phyloP scores from a whole-genome alignment of 768 basidiomycete species.

The Lactarius psammicola region DNA sequence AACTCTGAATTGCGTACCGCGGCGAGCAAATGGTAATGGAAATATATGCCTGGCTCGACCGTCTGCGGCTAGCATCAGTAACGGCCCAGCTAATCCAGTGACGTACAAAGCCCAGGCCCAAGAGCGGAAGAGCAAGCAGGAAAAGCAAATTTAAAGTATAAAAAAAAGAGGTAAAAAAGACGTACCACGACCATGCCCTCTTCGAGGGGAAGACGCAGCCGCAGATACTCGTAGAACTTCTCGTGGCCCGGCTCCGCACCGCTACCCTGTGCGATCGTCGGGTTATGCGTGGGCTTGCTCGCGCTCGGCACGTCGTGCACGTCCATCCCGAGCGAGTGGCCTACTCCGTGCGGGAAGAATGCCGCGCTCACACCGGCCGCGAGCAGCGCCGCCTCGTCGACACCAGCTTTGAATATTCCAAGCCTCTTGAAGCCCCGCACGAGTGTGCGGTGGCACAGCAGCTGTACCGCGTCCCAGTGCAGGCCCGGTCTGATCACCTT shows the following conservation, averaged over 20 bases:
- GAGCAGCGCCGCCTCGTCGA: constrained; percentile 68
- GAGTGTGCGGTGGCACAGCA: constrained; percentile 79
- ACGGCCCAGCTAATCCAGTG: neutral
- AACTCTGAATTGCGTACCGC: constrained; percentile 59
- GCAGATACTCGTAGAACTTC: constrained; percentile 75
- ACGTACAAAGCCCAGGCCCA: neutral
- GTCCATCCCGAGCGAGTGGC: constrained; percentile 90
- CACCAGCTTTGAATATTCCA: constrained; percentile 76
- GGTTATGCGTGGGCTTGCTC: constrained; percentile 65
- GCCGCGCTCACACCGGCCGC: constrained; percentile 74
- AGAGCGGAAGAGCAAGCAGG: neutral
- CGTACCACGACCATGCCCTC: constrained; percentile 84
- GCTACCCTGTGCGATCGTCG: constrained; percentile 41
- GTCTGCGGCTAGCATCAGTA: constrained; percentile 48
- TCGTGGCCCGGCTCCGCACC: constrained; percentile 42
- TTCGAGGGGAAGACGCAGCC: constrained; percentile 71
- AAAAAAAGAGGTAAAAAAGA: constrained; percentile 26
- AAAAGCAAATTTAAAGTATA: neutral
- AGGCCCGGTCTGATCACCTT: constrained; percentile 67
- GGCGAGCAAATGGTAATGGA: constrained; percentile 74
- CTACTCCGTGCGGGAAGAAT: constrained; percentile 94
- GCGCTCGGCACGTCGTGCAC: constrained; percentile 89
- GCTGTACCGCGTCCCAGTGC: constrained; percentile 88
- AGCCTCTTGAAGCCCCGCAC: constrained; percentile 77
- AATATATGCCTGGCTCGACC: constrained; percentile 89